Evolutionary conservation across 495 filamentous ascomycete genomes (phyloP), one percentile per base, ranked within the genome.

Genomic region (Penicillium bovifimosum): DNA sequence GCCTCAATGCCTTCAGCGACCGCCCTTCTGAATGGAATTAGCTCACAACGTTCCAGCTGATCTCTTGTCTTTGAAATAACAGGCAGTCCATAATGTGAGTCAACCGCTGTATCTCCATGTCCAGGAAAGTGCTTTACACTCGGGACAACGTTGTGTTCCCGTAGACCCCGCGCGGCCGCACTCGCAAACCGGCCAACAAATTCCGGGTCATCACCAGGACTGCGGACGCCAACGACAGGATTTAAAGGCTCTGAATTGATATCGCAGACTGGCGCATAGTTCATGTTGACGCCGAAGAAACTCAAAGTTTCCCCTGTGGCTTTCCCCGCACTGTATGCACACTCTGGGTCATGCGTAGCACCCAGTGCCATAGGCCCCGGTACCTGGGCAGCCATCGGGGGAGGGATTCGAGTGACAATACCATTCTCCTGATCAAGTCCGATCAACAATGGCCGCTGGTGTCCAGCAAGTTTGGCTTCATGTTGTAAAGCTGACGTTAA

Each of bases 381-480:
- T 18, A 71, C 50, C 35, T 76, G 76, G 4, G 69, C 54, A 32
- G 68, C 73, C 26, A 75, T 66, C 11, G 75, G 75, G 8, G 72
- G 68, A 20, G 65, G 67, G 26, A 79, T 74, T 6, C 75, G 57
- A 38, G 72, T 72, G 31, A 75, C 71, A 11, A 71, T 35, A 1
- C 72, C 72, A 63, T 74, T 75, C 34, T 75, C 72, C 36, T 75
- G 72, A 41, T 75, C 72, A 29, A 74, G 72, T 5, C 69, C 72
- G 35, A 75, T 75, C 18, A 75, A 66, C 11, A 75, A 57, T 45
- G 72, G 72, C 47, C 65, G 61, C 40, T 67, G 28, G 56, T 75
- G 71, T 2, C 69, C 71, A 18, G 71, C 72, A 7, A 57, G 9
- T 52, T 54, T 65, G 7, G 72, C 72, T 60, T 72, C 72, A 46